A percentile compares a stretch with the other conserved stretches of the same genome.
These are phyloP conservation scores for Pilasporangium apinafurcum DNA, from an alignment of 352 stramenopile species.

Conservation along the genomic window DNA sequence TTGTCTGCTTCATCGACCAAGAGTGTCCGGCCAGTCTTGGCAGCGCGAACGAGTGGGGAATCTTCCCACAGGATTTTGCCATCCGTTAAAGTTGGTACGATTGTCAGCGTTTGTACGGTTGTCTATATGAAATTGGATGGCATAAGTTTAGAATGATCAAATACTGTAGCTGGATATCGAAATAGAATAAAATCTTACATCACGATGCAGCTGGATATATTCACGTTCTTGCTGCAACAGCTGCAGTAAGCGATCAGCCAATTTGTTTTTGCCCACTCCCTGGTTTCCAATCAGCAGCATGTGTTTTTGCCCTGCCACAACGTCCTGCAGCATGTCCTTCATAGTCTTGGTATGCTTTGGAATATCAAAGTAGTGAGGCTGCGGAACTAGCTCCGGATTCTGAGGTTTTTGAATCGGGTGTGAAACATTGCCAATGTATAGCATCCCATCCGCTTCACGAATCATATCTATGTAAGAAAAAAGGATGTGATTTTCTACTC, in stretches of 20 bases:
- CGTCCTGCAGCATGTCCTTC: slow-evolving; percentile 82
- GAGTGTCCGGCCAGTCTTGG: slow-evolving; percentile 86
- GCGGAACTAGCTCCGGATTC: slow-evolving; percentile 80
- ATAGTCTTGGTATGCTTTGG: slow-evolving; percentile 84
- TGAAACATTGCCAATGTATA: slow-evolving; percentile 62
- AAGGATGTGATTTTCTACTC: neutral
- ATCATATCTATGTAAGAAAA: slow-evolving; percentile 20
- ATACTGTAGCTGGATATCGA: too few relatives aligned
- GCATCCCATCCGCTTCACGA: slow-evolving; percentile 21
- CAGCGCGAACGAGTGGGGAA: slow-evolving; percentile 92
- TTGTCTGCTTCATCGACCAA: slow-evolving; percentile 97
- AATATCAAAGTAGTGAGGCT: slow-evolving; percentile 89
- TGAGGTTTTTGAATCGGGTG: slow-evolving; percentile 39
- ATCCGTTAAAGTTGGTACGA: slow-evolving; percentile 83
- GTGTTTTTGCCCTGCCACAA: slow-evolving; percentile 82
- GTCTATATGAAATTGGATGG: slow-evolving; percentile 72
- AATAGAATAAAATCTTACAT: slow-evolving; percentile 45
- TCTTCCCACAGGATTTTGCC: slow-evolving; percentile 91
- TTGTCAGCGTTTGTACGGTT: slow-evolving; percentile 91
- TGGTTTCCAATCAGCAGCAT: slow-evolving; percentile 95
- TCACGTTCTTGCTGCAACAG: slow-evolving; percentile 90
- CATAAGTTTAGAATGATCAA: too few relatives aligned
- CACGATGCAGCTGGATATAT: slow-evolving; percentile 96
- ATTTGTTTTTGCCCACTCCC: slow-evolving; percentile 94
- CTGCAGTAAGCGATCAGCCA: slow-evolving; percentile 89